phyloP scores from a whole-genome alignment of 495 filamentous ascomycete species.

The Tuber melanosporum region DNA sequence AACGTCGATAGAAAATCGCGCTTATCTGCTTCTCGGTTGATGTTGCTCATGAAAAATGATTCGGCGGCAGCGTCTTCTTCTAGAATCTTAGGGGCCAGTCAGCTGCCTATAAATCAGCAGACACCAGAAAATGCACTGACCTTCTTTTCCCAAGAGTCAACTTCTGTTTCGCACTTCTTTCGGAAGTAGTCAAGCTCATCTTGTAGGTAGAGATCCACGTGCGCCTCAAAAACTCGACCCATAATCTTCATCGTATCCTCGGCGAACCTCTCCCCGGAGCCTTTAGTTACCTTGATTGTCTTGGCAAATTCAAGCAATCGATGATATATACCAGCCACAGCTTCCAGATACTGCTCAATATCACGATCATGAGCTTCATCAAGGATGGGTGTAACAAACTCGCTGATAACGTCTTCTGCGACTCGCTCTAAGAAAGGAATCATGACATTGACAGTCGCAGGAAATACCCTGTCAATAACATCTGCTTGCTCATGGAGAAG shows the following conservation, averaged over 20 bases:
- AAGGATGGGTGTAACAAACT: constrained; percentile 78
- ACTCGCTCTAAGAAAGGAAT: constrained; percentile 73
- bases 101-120: background rate
- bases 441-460: constrained; percentile 63
- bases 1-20: constrained; percentile 93
- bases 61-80: constrained; percentile 88
- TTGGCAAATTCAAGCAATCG: constrained; percentile 70
- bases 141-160: constrained; percentile 81
- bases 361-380: constrained; percentile 78
- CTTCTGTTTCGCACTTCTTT: constrained; percentile 63
- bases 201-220: constrained; percentile 85
- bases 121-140: constrained; percentile 45
- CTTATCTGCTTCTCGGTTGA: constrained; percentile 92
- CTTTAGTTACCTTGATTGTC: constrained; percentile 55
- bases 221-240: constrained; percentile 72
- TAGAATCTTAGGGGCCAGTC: constrained; percentile 36
- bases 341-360: constrained; percentile 74
- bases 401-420: constrained; percentile 73
- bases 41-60: constrained; percentile 87
- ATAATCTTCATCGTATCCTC: constrained; percentile 56
- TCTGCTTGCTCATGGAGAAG: constrained; percentile 79
- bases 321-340: constrained; percentile 77
- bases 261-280: constrained; percentile 51
- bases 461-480: constrained; percentile 80
- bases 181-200: constrained; percentile 88